Conservation (phyloP, 768 basidiomycete genomes). For the Fibroporia radiculosa region DNA sequence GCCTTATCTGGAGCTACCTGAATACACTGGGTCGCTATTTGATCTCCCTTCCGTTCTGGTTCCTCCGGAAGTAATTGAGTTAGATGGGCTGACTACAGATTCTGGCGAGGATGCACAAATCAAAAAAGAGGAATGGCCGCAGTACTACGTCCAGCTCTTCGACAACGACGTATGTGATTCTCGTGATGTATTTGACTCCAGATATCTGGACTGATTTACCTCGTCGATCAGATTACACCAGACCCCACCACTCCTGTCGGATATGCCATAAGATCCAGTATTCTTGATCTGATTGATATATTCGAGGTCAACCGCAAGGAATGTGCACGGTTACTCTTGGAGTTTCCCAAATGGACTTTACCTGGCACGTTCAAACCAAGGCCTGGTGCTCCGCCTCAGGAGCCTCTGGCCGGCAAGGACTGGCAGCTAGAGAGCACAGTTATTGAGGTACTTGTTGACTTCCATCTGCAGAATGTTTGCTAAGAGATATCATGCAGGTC, state of each 20-base stretch:
- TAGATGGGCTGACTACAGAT: constrained; percentile 63
- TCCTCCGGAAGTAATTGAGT: constrained; percentile 81
- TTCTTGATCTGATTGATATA: constrained; percentile 76
- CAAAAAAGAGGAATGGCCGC: constrained; percentile 80
- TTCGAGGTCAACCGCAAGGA: constrained; percentile 97
- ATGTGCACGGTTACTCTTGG: constrained; percentile 77
- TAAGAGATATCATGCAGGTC: constrained; percentile 35
- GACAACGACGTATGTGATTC: constrained; percentile 38
- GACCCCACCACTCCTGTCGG: constrained; percentile 67
- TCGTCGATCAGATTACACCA: constrained; percentile 55
- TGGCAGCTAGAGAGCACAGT: constrained; percentile 88
- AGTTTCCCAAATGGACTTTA: constrained; percentile 78
- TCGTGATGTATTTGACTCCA: background rate
- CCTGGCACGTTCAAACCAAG: constrained; percentile 81
- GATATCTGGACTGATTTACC: constrained; percentile 1
- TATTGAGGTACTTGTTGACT: constrained; percentile 54
- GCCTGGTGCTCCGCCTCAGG: constrained; percentile 51
- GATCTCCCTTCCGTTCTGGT: constrained; percentile 74
- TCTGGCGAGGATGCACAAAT: constrained; percentile 63
- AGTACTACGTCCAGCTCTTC: constrained; percentile 62
- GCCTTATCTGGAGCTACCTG: constrained; percentile 49
- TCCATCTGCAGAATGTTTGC: background rate
- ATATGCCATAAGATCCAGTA: constrained; percentile 66
- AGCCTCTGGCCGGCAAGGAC: constrained; percentile 46
- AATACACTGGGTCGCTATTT: constrained; percentile 42